Evolutionary conservation across 2,329 filamentous ascomycete genomes (phyloP), one percentile per base, ranked within the genome.

Genomic region (Fusarium vanettenii): DNA sequence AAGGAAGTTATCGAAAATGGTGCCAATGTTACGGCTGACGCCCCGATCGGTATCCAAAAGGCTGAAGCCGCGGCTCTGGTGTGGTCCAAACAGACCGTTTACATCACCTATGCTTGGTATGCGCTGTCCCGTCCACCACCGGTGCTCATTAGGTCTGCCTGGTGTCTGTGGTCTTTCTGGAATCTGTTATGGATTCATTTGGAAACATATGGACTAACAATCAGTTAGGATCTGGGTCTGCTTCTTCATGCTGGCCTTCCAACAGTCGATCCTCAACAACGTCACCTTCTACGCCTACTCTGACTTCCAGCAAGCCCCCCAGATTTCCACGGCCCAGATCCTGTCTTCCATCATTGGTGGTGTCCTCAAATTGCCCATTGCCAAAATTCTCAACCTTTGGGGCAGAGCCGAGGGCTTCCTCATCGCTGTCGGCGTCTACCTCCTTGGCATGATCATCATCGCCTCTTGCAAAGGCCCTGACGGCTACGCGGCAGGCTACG

Each of bases 391-490:
- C 33, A 83, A 85, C 70, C 76, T 84, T 16, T 84, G 81, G 70
- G 84, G 83, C 35, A 81, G 84, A 29, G 75, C 81, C 0, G 79
- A 84, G 69, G 82, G 81, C 5, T 84, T 82, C 52, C 71, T 78
- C 3, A 60, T 84, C 41, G 79, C 78, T 57, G 69, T 84, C 14
- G 56, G 76, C 5, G 66, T 84, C 37, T 81, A 77, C 65, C 82
- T 86, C 64, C 80, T 87, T 60, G 83, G 85, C 9, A 65, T 90
- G 70, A 84, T 89, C 59, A 84, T 92, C 76, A 90, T 90, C 83
- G 90, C 91, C n/a, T 83, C 84, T 0, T 91, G 86, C 78, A 82
- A 86, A 6, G 86, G 85, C 55, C 83, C 90, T 25, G 81, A 86
- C 39, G 87, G 86, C 1, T 91, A 80, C 63, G 79, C 78, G 5